Percentiles rank a stretch among this genome's conserved stretches.
These are phyloP conservation scores for Aspergillus sp. DNA, from an alignment of 2,329 filamentous ascomycete genomes.

Conservation along the genomic window DNA sequence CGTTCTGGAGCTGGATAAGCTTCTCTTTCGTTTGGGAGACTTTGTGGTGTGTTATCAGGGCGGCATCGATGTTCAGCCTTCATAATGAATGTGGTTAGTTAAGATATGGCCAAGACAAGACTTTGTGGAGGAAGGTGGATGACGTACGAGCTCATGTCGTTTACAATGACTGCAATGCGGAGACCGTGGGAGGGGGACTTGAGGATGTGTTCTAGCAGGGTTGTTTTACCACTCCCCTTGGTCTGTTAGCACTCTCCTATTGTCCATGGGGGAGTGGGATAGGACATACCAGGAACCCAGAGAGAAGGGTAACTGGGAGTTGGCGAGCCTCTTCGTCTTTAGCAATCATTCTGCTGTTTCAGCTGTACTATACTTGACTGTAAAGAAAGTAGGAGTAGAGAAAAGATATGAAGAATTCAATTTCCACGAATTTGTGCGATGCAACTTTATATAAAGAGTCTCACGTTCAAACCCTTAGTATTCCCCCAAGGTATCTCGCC, in stretches of 20 bases:
- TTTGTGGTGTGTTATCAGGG: constrained; percentile 58
- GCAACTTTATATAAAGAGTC: background rate
- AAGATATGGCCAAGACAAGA: too few relatives aligned
- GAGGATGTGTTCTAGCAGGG: constrained; percentile 67
- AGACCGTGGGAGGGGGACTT: constrained; percentile 64
- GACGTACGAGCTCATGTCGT: constrained; percentile 64
- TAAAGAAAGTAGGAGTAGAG: too few relatives aligned
- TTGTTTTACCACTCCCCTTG: constrained; percentile 70
- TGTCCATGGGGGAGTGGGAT: too few relatives aligned
- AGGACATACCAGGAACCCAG: constrained; percentile 55
- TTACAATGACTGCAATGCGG: constrained; percentile 70
- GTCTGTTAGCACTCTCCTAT: background rate
- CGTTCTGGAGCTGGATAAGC: constrained; percentile 67
- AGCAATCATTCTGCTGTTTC: background rate
- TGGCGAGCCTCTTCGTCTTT: constrained; percentile 11
- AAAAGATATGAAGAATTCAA: too few relatives aligned
- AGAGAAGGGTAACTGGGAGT: constrained; percentile 61
- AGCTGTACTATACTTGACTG: background rate
- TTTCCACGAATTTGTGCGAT: background rate
- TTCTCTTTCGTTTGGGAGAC: constrained; percentile 63
- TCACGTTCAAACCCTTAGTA: background rate
- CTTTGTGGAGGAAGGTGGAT: too few relatives aligned
- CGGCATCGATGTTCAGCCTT: constrained; percentile 65
- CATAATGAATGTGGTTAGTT: background rate
- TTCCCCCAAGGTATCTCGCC: constrained; percentile 4